These are phyloP conservation scores for Lodderomyces pseudojiufengensis DNA, from an alignment of 1,139 yeast genomes.

Conservation along the genomic window DNA sequence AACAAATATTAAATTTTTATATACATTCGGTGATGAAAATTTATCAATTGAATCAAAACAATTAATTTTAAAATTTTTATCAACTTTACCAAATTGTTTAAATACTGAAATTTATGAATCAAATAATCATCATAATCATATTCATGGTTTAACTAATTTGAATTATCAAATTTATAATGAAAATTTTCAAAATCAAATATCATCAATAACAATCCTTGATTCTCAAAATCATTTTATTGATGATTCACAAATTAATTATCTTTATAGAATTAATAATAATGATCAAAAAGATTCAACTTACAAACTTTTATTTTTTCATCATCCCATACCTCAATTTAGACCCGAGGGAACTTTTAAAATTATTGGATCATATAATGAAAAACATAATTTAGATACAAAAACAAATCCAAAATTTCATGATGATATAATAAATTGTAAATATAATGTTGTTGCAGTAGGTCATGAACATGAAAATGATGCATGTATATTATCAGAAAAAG, in stretches of 20 bases:
- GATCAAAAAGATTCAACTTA: slow-evolving; percentile 12
- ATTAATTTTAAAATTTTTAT: slow-evolving; percentile 19
- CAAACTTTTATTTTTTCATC: slow-evolving; percentile 46
- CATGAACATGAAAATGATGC: slow-evolving; percentile 58
- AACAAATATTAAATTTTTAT: slow-evolving; percentile 29
- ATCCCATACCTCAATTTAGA: slow-evolving; percentile 50
- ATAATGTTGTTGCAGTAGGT: slow-evolving; percentile 48
- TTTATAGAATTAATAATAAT: slow-evolving; percentile 21
- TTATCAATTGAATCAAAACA: slow-evolving; percentile 14
- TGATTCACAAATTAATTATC: slow-evolving; percentile 29
- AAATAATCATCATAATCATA: not conserved
- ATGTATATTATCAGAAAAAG: slow-evolving; percentile 30
- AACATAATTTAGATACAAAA: slow-evolving; percentile 32
- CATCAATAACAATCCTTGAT: slow-evolving; percentile 33
- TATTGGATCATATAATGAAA: slow-evolving; percentile 48
- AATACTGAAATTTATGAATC: slow-evolving; percentile 19
- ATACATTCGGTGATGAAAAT: slow-evolving; percentile 43
- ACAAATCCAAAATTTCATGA: slow-evolving; percentile 33
- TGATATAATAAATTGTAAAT: slow-evolving; percentile 36
- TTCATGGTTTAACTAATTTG: slow-evolving; percentile 39
- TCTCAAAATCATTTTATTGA: slow-evolving; percentile 27
- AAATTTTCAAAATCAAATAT: slow-evolving; percentile 15
- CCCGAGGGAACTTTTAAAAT: slow-evolving; percentile 47
- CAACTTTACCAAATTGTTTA: slow-evolving; percentile 38
- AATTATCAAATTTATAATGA: slow-evolving; percentile 22